Percentiles rank a stretch among this genome's conserved stretches.
Evolutionary conservation across 2,329 filamentous ascomycete genomes (phyloP).

Genomic region (Diaporthe batatas): DNA sequence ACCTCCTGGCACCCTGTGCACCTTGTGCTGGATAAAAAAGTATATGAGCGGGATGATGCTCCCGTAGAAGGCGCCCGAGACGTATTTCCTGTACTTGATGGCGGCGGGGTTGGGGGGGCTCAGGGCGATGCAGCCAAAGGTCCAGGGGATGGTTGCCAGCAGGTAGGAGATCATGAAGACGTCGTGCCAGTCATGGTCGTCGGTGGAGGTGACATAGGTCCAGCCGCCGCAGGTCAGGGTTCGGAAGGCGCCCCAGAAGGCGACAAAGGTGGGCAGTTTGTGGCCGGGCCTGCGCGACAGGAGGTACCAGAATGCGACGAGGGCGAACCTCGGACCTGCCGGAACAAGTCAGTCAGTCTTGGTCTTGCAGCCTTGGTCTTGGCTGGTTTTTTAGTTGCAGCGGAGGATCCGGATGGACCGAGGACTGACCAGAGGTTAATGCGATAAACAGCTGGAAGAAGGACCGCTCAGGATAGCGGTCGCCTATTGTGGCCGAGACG

Average conservation of each 20-base stretch:
- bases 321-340: conserved; percentile 86
- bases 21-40: conserved; percentile 99
- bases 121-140: conserved; percentile 86
- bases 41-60: conserved; percentile 92
- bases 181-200: conserved; percentile 98
- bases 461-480: conserved; percentile 95
- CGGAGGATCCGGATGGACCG: background rate
- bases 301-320: conserved; percentile 93
- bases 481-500: conserved; percentile 95
- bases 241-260: conserved; percentile 83
- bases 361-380: too few relatives aligned
- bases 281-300: conserved; percentile 83
- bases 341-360: conserved; percentile 10
- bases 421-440: conserved; percentile 82
- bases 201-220: conserved; percentile 98
- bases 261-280: conserved; percentile 84
- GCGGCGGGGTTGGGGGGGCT: conserved; percentile 87
- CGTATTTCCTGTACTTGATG: conserved; percentile 88
- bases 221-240: conserved; percentile 96
- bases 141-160: conserved; percentile 95
- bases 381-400: too few relatives aligned
- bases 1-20: conserved; percentile 95
- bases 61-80: conserved; percentile 88
- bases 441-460: conserved; percentile 99
- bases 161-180: conserved; percentile 99